These are phyloP conservation scores for Pouteria campechiana DNA, from an alignment of 179 eudicot genomes.

Conservation along the genomic window DNA sequence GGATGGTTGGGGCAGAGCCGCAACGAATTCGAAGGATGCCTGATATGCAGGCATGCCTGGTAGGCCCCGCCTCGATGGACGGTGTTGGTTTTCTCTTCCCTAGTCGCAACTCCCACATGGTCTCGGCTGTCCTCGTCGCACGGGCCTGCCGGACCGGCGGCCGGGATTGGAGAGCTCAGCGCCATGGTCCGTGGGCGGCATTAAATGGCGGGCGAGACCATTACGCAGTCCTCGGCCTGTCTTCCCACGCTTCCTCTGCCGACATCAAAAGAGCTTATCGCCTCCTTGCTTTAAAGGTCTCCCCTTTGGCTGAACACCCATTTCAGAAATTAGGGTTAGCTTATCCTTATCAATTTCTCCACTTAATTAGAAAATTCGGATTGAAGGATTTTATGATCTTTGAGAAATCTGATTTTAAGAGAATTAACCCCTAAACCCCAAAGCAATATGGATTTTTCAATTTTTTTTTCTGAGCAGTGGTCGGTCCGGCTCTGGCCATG, in stretches of 20 bases:
- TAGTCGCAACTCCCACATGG: constrained; percentile 2
- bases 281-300: constrained; percentile 62
- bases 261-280: constrained; percentile 74
- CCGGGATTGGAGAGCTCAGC: constrained; percentile 1
- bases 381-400: no score
- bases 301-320: neutral
- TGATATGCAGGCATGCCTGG: constrained; percentile 25
- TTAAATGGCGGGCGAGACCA: constrained; percentile 27
- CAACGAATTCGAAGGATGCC: no score
- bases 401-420: no score
- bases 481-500: no score
- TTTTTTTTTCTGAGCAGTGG: no score
- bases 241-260: constrained; percentile 36
- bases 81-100: constrained; percentile 11
- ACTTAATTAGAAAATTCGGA: no score
- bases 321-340: neutral
- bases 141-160: neutral
- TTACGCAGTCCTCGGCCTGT: constrained; percentile 44
- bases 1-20: no score
- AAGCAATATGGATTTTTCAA: no score
- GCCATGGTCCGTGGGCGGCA: constrained; percentile 14
- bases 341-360: no score
- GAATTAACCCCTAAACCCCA: no score
- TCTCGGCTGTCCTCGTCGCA: neutral
- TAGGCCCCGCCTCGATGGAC: constrained; percentile 24